Conservation (phyloP, 495 filamentous ascomycete species). For the Clohesyomyces aquaticus region DNA sequence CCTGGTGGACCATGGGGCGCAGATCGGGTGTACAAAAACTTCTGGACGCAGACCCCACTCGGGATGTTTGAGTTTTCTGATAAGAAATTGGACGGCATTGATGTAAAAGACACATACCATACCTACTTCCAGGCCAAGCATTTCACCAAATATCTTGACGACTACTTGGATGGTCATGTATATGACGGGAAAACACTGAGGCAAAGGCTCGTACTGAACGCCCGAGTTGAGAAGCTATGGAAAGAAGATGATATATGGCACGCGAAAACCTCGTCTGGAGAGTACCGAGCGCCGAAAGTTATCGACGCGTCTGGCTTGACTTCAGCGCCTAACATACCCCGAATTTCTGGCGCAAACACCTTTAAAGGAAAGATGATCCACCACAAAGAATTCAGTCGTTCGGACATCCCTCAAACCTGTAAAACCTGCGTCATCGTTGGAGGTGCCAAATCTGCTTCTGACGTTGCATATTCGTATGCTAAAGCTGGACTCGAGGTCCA, state of each 20-base stretch:
- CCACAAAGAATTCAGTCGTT: constrained; percentile 49
- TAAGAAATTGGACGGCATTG: constrained; percentile 41
- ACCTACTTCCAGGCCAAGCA: constrained; percentile 49
- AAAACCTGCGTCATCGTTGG: constrained; percentile 47
- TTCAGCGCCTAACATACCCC: constrained; percentile 48
- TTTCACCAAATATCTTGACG: constrained; percentile 51
- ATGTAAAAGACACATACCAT: constrained; percentile 40
- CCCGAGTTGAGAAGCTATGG: constrained; percentile 41
- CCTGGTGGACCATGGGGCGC: constrained; percentile 48
- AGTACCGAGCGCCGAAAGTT: constrained; percentile 43
- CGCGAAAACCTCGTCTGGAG: constrained; percentile 23
- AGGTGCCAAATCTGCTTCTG: constrained; percentile 52
- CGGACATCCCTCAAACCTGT: constrained; percentile 40
- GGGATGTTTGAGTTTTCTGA: constrained; percentile 52
- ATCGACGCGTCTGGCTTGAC: constrained; percentile 51
- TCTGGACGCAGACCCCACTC: constrained; percentile 51
- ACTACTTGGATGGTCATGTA: constrained; percentile 47
- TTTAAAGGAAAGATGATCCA: constrained; percentile 50
- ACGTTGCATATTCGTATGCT: constrained; percentile 50
- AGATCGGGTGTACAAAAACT: constrained; percentile 46
- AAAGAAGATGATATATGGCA: constrained; percentile 43
- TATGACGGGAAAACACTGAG: constrained; percentile 44
- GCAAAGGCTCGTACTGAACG: constrained; percentile 44
- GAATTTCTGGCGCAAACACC: constrained; percentile 38
- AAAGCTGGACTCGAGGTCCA: constrained; percentile 48